A percentile compares a stretch with the other conserved stretches of the same genome.
Evolutionary conservation across 164 flowering plant species (phyloP).

Genomic region (Stephania cephalantha): DNA sequence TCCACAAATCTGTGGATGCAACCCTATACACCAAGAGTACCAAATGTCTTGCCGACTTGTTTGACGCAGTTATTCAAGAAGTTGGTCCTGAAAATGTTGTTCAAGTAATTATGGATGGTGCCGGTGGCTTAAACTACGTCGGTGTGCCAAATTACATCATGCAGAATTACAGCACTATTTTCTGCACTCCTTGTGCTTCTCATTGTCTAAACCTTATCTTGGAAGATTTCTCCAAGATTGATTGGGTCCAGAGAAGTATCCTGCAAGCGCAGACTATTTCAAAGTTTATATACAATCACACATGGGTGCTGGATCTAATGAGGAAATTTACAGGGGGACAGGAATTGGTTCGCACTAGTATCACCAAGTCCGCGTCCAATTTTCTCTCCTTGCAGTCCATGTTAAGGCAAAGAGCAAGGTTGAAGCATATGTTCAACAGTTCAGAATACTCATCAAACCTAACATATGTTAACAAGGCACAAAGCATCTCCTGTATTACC

Average conservation of each 20-base stretch:
- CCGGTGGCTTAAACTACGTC: constrained; percentile 48
- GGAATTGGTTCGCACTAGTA: constrained; percentile 65
- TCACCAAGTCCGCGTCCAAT: constrained; percentile 62
- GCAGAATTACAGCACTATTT: constrained; percentile 65
- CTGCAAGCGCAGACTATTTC: constrained; percentile 73
- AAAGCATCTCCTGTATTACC: constrained; percentile 44
- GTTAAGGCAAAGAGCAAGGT: constrained; percentile 53
- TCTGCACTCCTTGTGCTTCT: constrained; percentile 81
- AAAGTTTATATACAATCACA: constrained; percentile 67
- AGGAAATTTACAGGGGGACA: constrained; percentile 72
- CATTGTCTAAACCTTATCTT: constrained; percentile 73
- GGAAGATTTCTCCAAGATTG: constrained; percentile 83
- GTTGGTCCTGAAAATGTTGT: constrained; percentile 84
- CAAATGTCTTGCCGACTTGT: constrained; percentile 63
- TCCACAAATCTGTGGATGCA: constrained; percentile 83
- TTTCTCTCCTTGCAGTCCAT: constrained; percentile 75
- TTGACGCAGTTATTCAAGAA: constrained; percentile 84
- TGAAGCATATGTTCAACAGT: constrained; percentile 74
- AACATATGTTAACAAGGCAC: constrained; percentile 48
- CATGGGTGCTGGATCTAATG: constrained; percentile 68
- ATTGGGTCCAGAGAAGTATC: constrained; percentile 81
- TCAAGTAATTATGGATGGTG: constrained; percentile 73
- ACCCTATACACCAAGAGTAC: constrained; percentile 66
- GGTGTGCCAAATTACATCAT: constrained; percentile 58
- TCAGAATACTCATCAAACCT: constrained; percentile 56